phyloP scores from a whole-genome alignment of 305 asterid species.

The Petunia hybrid region DNA sequence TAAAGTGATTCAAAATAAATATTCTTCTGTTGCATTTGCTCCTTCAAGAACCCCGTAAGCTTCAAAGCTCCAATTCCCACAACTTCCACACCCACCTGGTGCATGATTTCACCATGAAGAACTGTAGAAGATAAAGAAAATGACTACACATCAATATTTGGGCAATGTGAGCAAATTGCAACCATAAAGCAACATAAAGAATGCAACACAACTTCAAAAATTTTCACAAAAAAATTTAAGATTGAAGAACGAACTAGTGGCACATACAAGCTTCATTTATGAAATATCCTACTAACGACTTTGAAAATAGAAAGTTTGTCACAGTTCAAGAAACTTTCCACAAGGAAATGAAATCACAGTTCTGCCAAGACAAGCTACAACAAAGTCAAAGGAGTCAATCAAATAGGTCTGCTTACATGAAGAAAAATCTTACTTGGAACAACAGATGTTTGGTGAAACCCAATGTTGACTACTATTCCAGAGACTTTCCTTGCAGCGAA shows the following conservation, averaged over 20 bases:
- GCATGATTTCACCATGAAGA: constrained; percentile 85
- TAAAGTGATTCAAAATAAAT: constrained; percentile 77
- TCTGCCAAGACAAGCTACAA: not conserved
- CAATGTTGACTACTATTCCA: constrained; percentile 94
- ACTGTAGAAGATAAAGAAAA: constrained; percentile 52
- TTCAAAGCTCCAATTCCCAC: constrained; percentile 94
- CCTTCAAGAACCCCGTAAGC: constrained; percentile 91
- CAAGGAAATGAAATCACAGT: not conserved
- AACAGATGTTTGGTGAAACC: constrained; percentile 90
- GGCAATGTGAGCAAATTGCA: constrained; percentile 24
- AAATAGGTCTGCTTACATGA: constrained; percentile 21
- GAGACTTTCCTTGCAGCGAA: constrained; percentile 89
- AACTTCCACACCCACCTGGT: constrained; percentile 87
- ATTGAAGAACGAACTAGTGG: not conserved
- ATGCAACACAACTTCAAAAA: not conserved
- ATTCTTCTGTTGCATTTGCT: constrained; percentile 84
- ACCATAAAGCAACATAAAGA: not conserved
- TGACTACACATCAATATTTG: constrained; percentile 26
- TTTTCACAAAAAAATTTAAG: not conserved
- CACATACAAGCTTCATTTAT: not conserved
- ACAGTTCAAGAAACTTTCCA: constrained; percentile 4
- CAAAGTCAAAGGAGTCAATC: constrained; percentile 10
- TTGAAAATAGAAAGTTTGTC: not conserved
- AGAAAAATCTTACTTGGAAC: constrained; percentile 77
- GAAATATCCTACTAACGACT: constrained; percentile 1